Conservation (phyloP, 1,284 basidiomycete genomes). For the Cutaneotrichosporon mucoides region DNA sequence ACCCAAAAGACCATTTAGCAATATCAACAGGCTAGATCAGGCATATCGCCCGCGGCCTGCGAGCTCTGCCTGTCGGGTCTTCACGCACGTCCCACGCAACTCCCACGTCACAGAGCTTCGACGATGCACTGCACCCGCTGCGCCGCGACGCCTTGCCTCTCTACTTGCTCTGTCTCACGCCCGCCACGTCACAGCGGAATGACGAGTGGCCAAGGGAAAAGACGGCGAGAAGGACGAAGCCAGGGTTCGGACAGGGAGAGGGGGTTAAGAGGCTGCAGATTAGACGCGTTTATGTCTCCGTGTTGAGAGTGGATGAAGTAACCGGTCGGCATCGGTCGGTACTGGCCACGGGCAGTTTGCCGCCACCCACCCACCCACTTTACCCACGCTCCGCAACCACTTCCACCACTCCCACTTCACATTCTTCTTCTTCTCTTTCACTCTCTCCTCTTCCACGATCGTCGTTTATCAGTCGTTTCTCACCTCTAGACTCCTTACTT, state of each 20-base stretch:
- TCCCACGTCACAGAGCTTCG: background rate
- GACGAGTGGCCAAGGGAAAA: too few relatives aligned
- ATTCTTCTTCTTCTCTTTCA: background rate
- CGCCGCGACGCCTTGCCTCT: too few relatives aligned
- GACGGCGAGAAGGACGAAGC: too few relatives aligned
- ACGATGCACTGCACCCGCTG: too few relatives aligned
- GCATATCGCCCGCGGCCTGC: background rate
- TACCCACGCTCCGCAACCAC: background rate
- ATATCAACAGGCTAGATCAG: background rate
- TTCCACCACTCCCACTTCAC: background rate
- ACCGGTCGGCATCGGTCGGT: too few relatives aligned
- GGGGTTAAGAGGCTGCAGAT: too few relatives aligned
- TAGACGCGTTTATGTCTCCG: too few relatives aligned
- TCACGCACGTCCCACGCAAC: background rate
- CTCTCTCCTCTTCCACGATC: background rate
- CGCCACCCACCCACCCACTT: background rate
- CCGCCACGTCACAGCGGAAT: too few relatives aligned
- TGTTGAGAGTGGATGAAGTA: too few relatives aligned
- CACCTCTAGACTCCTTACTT: background rate
- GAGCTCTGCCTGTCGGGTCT: too few relatives aligned
- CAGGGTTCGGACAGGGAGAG: too few relatives aligned
- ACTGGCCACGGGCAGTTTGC: background rate
- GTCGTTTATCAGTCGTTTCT: background rate
- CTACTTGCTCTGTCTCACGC: too few relatives aligned
- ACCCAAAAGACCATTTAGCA: background rate